These are phyloP conservation scores for Phytophthora crassamura DNA, from an alignment of 352 stramenopile species.

Conservation along the genomic window DNA sequence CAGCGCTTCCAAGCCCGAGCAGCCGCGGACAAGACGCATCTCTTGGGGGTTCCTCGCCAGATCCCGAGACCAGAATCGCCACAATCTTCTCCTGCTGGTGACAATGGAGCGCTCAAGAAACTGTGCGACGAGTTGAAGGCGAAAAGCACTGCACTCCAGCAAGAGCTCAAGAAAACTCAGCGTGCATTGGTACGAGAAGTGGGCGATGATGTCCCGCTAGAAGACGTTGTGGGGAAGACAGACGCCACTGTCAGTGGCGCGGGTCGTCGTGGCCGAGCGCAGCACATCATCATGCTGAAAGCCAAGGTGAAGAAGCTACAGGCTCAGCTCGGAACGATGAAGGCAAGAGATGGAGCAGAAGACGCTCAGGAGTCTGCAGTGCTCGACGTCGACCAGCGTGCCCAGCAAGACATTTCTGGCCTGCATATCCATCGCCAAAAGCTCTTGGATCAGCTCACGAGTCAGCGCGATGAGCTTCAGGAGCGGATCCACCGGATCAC, in stretches of 20 bases:
- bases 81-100: background rate
- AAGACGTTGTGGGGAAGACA: conserved; percentile 55
- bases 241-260: conserved; percentile 22
- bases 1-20: conserved; percentile 58
- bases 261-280: conserved; percentile 62
- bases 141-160: conserved; percentile 59
- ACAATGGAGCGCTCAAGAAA: conserved; percentile 41
- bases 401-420: conserved; percentile 61
- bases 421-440: conserved; percentile 71
- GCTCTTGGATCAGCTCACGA: conserved; percentile 63
- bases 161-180: conserved; percentile 78
- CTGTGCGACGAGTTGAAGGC: conserved; percentile 69
- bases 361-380: background rate
- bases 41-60: conserved; percentile 1
- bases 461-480: conserved; percentile 64
- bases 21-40: conserved; percentile 25
- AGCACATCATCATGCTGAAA: conserved; percentile 89
- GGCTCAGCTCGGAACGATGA: conserved; percentile 32
- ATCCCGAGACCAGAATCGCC: conserved; percentile 2
- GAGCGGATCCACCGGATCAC: conserved; percentile 62
- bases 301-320: conserved; percentile 84
- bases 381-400: conserved; percentile 67
- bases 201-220: conserved; percentile 56
- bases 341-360: background rate
- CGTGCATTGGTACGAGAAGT: conserved; percentile 73